These are phyloP conservation scores for Rhododendron williamsianum DNA, from an alignment of 148 eudicot genomes.

Conservation along the genomic window DNA sequence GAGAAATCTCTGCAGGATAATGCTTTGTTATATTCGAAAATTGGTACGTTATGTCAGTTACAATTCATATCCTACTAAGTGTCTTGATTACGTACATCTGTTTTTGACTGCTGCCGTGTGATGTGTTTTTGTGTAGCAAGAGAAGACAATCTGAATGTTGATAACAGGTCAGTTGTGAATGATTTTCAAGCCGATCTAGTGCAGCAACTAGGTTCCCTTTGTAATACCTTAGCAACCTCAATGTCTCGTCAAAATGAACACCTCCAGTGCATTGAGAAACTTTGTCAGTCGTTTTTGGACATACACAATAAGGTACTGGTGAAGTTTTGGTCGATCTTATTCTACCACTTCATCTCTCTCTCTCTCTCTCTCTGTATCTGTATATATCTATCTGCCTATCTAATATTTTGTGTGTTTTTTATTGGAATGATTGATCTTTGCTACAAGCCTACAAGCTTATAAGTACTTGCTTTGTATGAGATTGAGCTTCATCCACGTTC, in stretches of 20 bases:
- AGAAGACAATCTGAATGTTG: slow-evolving; percentile 72
- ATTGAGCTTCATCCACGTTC: neutral
- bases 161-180: slow-evolving; percentile 67
- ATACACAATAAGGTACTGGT: slow-evolving; percentile 60
- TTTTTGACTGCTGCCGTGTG: slow-evolving; percentile 5
- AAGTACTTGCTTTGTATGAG: neutral
- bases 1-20: slow-evolving; percentile 79
- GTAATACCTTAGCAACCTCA: slow-evolving; percentile 50
- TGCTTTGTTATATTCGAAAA: slow-evolving; percentile 53
- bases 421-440: neutral
- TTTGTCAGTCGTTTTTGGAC: slow-evolving; percentile 62
- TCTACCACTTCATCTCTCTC: neutral
- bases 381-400: neutral
- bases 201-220: slow-evolving; percentile 53
- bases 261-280: slow-evolving; percentile 56
- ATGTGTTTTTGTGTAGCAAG: slow-evolving; percentile 45
- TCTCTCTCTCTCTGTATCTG: neutral
- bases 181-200: slow-evolving; percentile 58
- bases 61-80: neutral
- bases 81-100: neutral
- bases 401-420: neutral
- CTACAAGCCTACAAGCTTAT: neutral
- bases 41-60: slow-evolving; percentile 36
- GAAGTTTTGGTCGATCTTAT: neutral
- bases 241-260: slow-evolving; percentile 67